phyloP scores from a whole-genome alignment of 495 filamentous ascomycete species.

The Aspergillus conjunctus region DNA sequence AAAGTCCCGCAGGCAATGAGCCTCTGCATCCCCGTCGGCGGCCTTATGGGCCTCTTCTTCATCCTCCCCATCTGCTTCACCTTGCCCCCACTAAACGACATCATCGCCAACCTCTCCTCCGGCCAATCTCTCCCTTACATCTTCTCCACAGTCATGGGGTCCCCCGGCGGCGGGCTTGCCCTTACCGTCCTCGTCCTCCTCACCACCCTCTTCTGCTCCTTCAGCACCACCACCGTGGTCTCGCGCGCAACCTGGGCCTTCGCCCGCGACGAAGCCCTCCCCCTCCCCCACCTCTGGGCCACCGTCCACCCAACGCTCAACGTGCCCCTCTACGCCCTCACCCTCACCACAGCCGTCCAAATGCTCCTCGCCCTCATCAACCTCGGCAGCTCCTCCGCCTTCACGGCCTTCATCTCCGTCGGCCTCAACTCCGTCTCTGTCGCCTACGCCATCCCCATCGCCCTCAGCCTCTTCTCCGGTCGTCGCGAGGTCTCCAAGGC shows the following conservation, averaged over 20 bases:
- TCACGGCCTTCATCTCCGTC: conserved; percentile 65
- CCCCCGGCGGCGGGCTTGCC: conserved; percentile 50
- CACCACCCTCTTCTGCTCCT: conserved; percentile 63
- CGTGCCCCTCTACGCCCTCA: conserved; percentile 41
- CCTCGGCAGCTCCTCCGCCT: conserved; percentile 58
- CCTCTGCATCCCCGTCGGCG: conserved; percentile 37
- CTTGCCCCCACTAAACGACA: conserved; percentile 46
- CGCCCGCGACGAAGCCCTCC: conserved; percentile 56
- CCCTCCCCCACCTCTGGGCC: conserved; percentile 39
- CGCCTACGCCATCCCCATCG: conserved; percentile 61
- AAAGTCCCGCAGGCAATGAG: conserved; percentile 50
- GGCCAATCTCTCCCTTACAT: conserved; percentile 52
- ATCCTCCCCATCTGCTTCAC: conserved; percentile 47
- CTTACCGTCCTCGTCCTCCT: conserved; percentile 58
- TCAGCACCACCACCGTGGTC: conserved; percentile 61
- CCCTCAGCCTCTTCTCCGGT: conserved; percentile 54
- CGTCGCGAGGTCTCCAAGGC: conserved; percentile 54
- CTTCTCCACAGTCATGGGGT: conserved; percentile 50
- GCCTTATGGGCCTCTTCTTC: conserved; percentile 29
- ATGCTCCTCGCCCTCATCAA: conserved; percentile 61
- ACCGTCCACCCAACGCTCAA: conserved; percentile 34
- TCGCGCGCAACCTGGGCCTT: conserved; percentile 64
- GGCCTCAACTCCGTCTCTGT: conserved; percentile 61
- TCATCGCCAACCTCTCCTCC: conserved; percentile 37
- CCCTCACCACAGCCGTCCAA: conserved; percentile 41